Conservation (phyloP, 2,329 filamentous ascomycete species). For the Cordyceps sp. region DNA sequence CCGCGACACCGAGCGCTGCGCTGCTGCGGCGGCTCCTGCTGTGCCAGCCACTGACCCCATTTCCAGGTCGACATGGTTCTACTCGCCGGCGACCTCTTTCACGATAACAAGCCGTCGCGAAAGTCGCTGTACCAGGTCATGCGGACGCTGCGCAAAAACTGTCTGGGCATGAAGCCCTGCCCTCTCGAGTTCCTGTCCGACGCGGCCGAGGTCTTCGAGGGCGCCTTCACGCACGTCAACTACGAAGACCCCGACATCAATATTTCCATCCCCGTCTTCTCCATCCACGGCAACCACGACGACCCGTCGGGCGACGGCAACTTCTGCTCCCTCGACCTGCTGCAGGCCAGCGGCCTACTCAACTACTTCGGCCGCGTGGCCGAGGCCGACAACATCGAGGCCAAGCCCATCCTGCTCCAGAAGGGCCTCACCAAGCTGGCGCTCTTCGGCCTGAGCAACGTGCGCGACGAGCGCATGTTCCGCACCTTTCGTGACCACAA, state of each 20-base stretch:
- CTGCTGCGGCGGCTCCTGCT: too few species aligned
- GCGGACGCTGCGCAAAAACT: constrained; percentile 83
- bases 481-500: constrained; percentile 85
- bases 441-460: constrained; percentile 87
- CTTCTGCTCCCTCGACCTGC: constrained; percentile 73
- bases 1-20: too few species aligned
- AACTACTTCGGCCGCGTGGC: constrained; percentile 93
- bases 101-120: constrained; percentile 92
- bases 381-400: constrained; percentile 81
- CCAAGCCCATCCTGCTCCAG: constrained; percentile 83
- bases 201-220: constrained; percentile 77
- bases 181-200: constrained; percentile 91
- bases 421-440: constrained; percentile 89
- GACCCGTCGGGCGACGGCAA: constrained; percentile 95
- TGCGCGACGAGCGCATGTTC: constrained; percentile 87
- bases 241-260: constrained; percentile 98
- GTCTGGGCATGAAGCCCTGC: constrained; percentile 86
- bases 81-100: constrained; percentile 86
- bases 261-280: constrained; percentile 91
- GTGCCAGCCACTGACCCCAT: too few species aligned
- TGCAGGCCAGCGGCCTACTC: constrained; percentile 79
- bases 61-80: constrained; percentile 89
- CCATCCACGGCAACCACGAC: constrained; percentile 96
- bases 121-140: constrained; percentile 97
- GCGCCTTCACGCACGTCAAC: constrained; percentile 85